phyloP scores from a whole-genome alignment of 352 stramenopile genomes.

The Blastocystis sp. region DNA sequence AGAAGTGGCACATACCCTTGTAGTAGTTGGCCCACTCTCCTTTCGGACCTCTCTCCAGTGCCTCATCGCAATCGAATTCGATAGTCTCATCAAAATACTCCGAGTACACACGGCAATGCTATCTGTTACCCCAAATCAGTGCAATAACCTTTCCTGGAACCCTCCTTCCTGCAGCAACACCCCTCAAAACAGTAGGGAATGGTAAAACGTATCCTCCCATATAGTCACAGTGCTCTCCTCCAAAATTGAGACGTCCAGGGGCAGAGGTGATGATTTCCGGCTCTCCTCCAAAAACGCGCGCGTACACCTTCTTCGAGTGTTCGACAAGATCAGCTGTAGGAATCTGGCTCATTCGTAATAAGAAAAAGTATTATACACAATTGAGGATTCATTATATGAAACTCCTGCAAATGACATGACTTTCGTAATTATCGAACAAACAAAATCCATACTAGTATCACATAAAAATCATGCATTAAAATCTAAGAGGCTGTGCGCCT shows the following conservation, averaged over 20 bases:
- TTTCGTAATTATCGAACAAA: not conserved
- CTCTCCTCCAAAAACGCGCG: not conserved
- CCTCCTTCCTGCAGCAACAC: not conserved
- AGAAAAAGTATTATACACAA: not conserved
- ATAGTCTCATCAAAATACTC: conserved; percentile 45
- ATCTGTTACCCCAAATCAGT: not conserved
- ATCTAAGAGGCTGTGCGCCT: not conserved
- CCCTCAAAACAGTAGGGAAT: not conserved
- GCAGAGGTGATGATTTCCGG: conserved; percentile 14
- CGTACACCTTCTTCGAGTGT: not conserved
- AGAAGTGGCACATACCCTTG: conserved; percentile 25
- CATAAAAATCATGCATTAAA: not conserved
- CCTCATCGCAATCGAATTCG: conserved; percentile 26
- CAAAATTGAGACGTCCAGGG: conserved; percentile 40
- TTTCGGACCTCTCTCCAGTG: not conserved
- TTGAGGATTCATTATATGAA: not conserved
- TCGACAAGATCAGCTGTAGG: not conserved
- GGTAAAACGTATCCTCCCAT: conserved; percentile 51
- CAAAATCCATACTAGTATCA: conserved; percentile 3
- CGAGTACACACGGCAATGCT: conserved; percentile 41
- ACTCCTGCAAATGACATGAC: not conserved
- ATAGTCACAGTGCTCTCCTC: conserved; percentile 48
- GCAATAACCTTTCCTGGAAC: conserved; percentile 1
- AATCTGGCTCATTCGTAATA: not conserved
- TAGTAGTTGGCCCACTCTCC: conserved; percentile 48